These are phyloP conservation scores for Botryotinia narcissicola DNA, from an alignment of 2,329 filamentous ascomycete genomes.

Conservation along the genomic window DNA sequence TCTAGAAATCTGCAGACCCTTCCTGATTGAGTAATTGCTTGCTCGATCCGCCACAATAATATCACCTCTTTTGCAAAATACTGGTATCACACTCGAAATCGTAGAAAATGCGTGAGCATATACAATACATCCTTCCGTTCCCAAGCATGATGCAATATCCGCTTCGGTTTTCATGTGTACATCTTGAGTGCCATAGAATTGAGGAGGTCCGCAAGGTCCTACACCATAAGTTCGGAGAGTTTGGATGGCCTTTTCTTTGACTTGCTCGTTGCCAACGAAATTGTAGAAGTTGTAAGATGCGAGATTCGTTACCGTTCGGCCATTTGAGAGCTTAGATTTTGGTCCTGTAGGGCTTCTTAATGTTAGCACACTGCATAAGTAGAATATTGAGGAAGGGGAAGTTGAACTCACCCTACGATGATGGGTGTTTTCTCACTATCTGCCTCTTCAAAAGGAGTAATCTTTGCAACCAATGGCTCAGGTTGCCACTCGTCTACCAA, in stretches of 20 bases:
- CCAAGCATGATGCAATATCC: slow-evolving; percentile 87
- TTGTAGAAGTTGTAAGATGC: slow-evolving; percentile 98
- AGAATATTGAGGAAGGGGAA: background rate
- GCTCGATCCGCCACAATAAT: slow-evolving; percentile 94
- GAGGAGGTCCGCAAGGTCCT: slow-evolving; percentile 91
- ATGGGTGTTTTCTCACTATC: slow-evolving; percentile 84
- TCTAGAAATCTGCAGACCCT: slow-evolving; percentile 88
- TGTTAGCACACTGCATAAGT: slow-evolving; percentile 19
- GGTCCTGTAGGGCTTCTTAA: slow-evolving; percentile 73
- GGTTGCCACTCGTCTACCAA: slow-evolving; percentile 95
- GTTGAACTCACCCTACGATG: slow-evolving; percentile 72
- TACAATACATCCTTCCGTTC: slow-evolving; percentile 84
- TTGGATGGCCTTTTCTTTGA: slow-evolving; percentile 93
- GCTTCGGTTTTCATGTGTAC: slow-evolving; percentile 96
- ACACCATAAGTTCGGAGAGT: slow-evolving; percentile 94
- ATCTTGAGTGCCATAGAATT: slow-evolving; percentile 98
- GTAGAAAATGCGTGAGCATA: slow-evolving; percentile 97
- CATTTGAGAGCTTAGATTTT: slow-evolving; percentile 83
- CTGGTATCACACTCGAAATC: slow-evolving; percentile 93
- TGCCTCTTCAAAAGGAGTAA: slow-evolving; percentile 71
- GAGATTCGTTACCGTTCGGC: slow-evolving; percentile 88
- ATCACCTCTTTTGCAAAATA: slow-evolving; percentile 95
- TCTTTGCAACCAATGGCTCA: slow-evolving; percentile 78
- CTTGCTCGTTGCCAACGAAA: slow-evolving; percentile 84
- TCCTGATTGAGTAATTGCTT: slow-evolving; percentile 90